Percentiles rank a stretch among this genome's conserved stretches.
Conservation (phyloP, 495 filamentous ascomycete genomes). For the Aspergillus haitiensis region DNA sequence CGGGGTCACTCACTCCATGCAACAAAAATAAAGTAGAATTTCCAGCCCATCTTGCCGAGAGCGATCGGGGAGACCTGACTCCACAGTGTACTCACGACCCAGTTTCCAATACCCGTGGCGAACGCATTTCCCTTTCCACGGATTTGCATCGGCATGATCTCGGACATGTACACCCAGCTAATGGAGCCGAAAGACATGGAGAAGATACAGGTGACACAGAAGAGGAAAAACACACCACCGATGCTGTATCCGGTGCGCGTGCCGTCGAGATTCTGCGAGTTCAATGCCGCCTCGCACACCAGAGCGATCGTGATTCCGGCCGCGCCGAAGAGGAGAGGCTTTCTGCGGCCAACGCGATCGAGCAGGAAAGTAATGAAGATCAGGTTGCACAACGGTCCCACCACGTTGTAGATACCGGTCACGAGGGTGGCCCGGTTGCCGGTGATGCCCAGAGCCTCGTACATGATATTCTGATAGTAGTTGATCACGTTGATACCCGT, state of each 20-base stretch:
- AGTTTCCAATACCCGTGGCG: conserved; percentile 50
- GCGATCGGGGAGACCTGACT: conserved; percentile 51
- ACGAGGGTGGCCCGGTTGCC: conserved; percentile 54
- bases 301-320: conserved; percentile 43
- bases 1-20: conserved; percentile 32
- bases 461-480: conserved; percentile 62
- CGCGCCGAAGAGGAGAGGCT: conserved; percentile 43
- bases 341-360: conserved; percentile 42
- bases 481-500: conserved; percentile 58
- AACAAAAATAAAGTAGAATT: conserved; percentile 50
- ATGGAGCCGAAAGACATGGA: conserved; percentile 48
- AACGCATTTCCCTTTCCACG: conserved; percentile 49
- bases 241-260: conserved; percentile 38
- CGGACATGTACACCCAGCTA: conserved; percentile 51
- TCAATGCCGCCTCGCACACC: conserved; percentile 44
- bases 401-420: conserved; percentile 60
- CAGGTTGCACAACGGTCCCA: conserved; percentile 53
- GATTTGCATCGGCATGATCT: conserved; percentile 54
- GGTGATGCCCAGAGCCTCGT: conserved; percentile 55
- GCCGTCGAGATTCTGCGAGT: conserved; percentile 41
- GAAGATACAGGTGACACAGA: conserved; percentile 49
- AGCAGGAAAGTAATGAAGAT: conserved; percentile 47
- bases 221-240: conserved; percentile 50
- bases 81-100: conserved; percentile 50
- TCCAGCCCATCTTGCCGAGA: conserved; percentile 42